These are phyloP conservation scores for Oryza coarctata DNA, from an alignment of 176 grass and related monocot species.

Conservation along the genomic window DNA sequence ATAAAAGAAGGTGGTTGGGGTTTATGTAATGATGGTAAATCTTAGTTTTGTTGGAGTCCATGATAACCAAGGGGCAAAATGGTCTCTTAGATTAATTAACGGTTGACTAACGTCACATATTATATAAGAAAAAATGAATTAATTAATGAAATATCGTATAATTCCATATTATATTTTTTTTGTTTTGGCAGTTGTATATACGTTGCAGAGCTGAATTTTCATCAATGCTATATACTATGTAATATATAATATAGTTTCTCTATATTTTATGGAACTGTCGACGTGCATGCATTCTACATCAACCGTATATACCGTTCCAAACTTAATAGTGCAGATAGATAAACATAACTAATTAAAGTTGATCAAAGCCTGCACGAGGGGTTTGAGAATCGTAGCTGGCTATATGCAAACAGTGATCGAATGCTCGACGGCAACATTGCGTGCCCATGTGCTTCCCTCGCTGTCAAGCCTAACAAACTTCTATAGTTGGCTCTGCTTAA, in stretches of 20 bases:
- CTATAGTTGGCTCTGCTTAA: neutral
- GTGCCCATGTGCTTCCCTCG: constrained; percentile 1
- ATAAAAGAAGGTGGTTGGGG: too few relatives aligned
- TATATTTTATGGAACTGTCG: too few relatives aligned
- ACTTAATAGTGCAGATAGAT: neutral
- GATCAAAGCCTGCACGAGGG: neutral
- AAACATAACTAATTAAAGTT: neutral
- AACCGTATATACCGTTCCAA: neutral
- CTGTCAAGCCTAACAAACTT: constrained; percentile 30
- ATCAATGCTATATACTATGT: neutral
- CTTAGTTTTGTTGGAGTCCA: too few relatives aligned
- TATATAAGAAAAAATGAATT: too few relatives aligned
- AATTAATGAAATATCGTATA: too few relatives aligned
- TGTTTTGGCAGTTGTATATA: too few relatives aligned
- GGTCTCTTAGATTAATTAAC: too few relatives aligned
- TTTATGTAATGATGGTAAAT: too few relatives aligned
- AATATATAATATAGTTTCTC: too few relatives aligned
- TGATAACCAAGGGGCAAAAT: too few relatives aligned
- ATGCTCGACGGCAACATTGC: neutral
- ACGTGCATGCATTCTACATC: neutral
- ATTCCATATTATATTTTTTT: too few relatives aligned
- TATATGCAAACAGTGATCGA: neutral
- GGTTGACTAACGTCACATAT: too few relatives aligned
- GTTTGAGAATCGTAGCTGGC: neutral
- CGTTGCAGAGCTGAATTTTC: neutral